Evolutionary conservation across 164 flowering plant genomes (phyloP).

Genomic region (Dillenia suffruticosa): DNA sequence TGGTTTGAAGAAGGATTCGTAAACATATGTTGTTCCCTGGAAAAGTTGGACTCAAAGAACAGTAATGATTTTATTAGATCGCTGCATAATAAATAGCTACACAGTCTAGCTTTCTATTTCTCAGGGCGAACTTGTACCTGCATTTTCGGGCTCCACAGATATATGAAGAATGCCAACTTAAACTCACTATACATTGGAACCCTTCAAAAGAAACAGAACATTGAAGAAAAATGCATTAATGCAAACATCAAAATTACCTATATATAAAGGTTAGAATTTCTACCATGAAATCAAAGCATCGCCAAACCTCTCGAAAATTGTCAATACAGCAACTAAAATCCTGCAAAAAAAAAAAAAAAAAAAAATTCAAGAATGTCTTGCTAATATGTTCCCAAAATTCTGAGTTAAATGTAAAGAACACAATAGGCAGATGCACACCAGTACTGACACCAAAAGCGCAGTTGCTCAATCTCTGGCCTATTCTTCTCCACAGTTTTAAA

Average conservation of each 20-base stretch:
- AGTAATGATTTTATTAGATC: not conserved
- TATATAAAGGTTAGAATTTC: constrained; percentile 2
- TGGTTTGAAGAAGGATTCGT: constrained; percentile 88
- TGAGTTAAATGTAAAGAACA: not conserved
- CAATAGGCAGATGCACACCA: constrained; percentile 42
- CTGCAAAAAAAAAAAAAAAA: constrained; percentile 32
- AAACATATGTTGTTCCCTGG: constrained; percentile 92
- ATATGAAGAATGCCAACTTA: constrained; percentile 83
- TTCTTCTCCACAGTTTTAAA: constrained; percentile 85
- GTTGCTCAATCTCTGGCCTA: constrained; percentile 89
- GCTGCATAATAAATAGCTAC: not conserved
- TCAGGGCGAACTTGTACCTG: constrained; percentile 34
- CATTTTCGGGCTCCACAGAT: constrained; percentile 91
- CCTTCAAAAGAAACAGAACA: constrained; percentile 43
- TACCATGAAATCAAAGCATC: constrained; percentile 94
- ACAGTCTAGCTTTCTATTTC: not conserved
- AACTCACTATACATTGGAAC: constrained; percentile 98
- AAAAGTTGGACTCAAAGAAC: constrained; percentile 3
- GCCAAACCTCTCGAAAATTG: constrained; percentile 82
- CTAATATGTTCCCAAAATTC: too few species aligned
- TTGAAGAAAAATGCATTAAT: constrained; percentile 1
- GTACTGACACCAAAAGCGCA: constrained; percentile 98
- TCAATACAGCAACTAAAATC: constrained; percentile 87
- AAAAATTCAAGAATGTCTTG: not conserved
- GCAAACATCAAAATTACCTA: not conserved